Base-by-base conservation (phyloP, 73 alveolate species). In the Blepharisma stoltei region DNA sequence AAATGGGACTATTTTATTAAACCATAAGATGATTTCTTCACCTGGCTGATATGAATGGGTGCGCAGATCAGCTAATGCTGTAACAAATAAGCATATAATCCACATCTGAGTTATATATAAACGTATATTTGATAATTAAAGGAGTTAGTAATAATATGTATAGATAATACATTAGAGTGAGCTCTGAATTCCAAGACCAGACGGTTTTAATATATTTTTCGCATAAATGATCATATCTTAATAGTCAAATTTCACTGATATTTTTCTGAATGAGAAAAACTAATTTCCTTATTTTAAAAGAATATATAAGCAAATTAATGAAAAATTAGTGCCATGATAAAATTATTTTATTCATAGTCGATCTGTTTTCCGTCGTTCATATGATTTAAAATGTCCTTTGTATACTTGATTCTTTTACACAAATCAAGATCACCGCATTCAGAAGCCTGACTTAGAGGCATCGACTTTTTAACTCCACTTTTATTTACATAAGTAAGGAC, bases 391-490 rank as follows among this genome's bases (percentile, higher is more conserved):
- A 91, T 88, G 75, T 91, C 93, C 68, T 85, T 88, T 8, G 97
- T 91, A 66, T 91, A 91, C 76, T 91, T 91, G 32, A 91, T 78
- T 77, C 97, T 85, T 78, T 91, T 91, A 11, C 89, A 84, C 97
- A 91, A 89, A 77, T 91, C 97, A 18, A 84, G 82, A 66, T 89
- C 84, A 32, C 78, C 65, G 23, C 86, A 77, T 83, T 91, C 95
- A 25, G 89, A 77, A 7, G 95, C 94, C n/a, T 87, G 70, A 82
- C 80, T 90, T 52, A 89, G 75, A 23, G 97, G 92, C 65, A 70
- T 81, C 20, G 88, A 79, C 32, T 46, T 25, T 54, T 94, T 89
- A 53, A 85, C 94, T 66, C 94, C 95, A 55, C 86, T 86, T 83
- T 91, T 91, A 65, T 89, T 89, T 6, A 81, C 88, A 75, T 89